These are phyloP conservation scores for Fusarium sulawesiense DNA, from an alignment of 2,329 filamentous ascomycete species.

Conservation along the genomic window DNA sequence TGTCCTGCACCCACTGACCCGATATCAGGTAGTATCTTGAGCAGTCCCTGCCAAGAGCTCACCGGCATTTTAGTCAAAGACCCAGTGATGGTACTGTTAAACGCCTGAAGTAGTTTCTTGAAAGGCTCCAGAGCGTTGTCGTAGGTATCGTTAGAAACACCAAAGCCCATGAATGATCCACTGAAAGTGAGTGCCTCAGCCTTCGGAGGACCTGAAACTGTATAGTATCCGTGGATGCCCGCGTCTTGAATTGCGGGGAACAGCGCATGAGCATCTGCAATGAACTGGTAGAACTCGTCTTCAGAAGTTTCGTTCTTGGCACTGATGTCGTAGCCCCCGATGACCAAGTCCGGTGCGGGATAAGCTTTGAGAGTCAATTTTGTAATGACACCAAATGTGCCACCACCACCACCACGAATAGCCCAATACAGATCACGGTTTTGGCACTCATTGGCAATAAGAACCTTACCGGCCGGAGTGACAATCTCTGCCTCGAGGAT, in stretches of 20 bases:
- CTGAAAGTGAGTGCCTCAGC: neutral
- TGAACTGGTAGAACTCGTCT: neutral
- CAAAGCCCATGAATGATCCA: neutral
- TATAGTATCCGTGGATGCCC: neutral
- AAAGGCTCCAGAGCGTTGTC: neutral
- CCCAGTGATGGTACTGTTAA: neutral
- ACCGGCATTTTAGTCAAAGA: neutral
- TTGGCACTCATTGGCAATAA: neutral
- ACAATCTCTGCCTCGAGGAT: slow-evolving; percentile 1
- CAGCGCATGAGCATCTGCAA: neutral
- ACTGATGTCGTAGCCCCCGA: neutral
- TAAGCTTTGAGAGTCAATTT: neutral
- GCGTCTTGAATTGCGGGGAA: neutral
- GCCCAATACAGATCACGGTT: neutral
- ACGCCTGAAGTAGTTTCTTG: neutral
- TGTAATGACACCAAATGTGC: slow-evolving; percentile 10
- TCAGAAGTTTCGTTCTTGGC: neutral
- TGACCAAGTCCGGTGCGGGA: neutral
- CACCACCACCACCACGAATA: slow-evolving; percentile 3
- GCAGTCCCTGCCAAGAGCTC: neutral
- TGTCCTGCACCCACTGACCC: neutral
- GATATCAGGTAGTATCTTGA: neutral
- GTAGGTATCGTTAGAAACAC: neutral
- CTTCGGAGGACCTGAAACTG: neutral
- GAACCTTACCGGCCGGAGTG: neutral